These are phyloP conservation scores for Cardamine chenopodiifolia DNA, from an alignment of 345 rosid species.

Conservation along the genomic window DNA sequence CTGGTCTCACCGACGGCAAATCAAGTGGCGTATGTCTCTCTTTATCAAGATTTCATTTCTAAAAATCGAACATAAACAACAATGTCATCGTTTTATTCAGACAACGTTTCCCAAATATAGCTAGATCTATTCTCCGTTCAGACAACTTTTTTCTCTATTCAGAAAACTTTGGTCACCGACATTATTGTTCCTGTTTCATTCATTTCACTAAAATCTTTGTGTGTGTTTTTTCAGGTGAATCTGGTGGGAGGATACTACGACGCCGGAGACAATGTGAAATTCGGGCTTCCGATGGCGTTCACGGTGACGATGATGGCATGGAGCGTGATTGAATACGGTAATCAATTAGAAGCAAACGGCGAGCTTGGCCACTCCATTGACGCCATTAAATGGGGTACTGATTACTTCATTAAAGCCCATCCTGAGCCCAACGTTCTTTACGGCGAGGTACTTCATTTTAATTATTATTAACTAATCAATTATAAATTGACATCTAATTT, in stretches of 20 bases:
- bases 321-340: conserved; percentile 91
- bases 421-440: conserved; percentile 90
- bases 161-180: conserved; percentile 17
- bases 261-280: conserved; percentile 99
- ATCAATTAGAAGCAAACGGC: conserved; percentile 69
- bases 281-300: conserved; percentile 98
- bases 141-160: conserved; percentile 14
- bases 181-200: conserved; percentile 22
- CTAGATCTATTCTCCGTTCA: conserved; percentile 7
- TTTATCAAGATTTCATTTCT: not conserved
- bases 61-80: not conserved
- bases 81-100: conserved; percentile 10
- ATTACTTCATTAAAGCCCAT: conserved; percentile 94
- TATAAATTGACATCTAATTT: not conserved
- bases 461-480: not conserved
- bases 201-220: not conserved
- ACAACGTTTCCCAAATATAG: not conserved
- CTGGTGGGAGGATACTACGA: conserved; percentile 97
- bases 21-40: conserved; percentile 82
- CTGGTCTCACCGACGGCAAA: conserved; percentile 91
- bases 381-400: conserved; percentile 97
- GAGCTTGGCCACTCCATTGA: conserved; percentile 87
- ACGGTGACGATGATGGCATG: conserved; percentile 98
- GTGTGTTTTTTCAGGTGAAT: conserved; percentile 62
- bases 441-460: conserved; percentile 65